phyloP scores from a whole-genome alignment of 2,329 filamentous ascomycete species.

The Aureobasidium sp. region DNA sequence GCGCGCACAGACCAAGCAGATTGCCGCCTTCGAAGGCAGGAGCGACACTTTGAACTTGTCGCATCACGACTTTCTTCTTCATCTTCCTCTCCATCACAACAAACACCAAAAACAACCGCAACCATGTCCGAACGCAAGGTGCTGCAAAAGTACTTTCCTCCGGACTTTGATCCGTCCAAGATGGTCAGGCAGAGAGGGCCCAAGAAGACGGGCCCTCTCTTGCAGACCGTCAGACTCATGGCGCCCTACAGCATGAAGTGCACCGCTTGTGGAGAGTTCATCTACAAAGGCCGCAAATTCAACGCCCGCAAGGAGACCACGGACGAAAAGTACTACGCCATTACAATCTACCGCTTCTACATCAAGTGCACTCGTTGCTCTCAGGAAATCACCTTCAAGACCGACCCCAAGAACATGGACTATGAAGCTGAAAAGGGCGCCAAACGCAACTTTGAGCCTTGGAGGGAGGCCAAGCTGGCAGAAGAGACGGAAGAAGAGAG shows the following conservation, averaged over 20 bases:
- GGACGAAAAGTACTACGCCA: conserved; percentile 80
- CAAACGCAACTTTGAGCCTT: conserved; percentile 87
- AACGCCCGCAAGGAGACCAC: conserved; percentile 91
- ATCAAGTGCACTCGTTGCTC: conserved; percentile 73
- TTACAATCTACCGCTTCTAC: conserved; percentile 84
- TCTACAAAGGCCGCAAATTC: conserved; percentile 67
- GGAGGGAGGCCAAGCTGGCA: conserved; percentile 59
- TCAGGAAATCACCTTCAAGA: conserved; percentile 84
- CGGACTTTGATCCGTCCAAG: conserved; percentile 84
- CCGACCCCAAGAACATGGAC: conserved; percentile 91
- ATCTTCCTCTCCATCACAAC: no score
- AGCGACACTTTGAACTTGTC: background rate
- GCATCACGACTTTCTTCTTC: background rate
- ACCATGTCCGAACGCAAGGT: conserved; percentile 83
- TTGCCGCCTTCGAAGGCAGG: background rate
- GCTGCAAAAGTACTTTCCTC: conserved; percentile 56
- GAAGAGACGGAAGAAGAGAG: conserved; percentile 83
- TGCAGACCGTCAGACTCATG: conserved; percentile 86
- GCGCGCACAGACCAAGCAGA: background rate
- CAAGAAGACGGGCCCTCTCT: conserved; percentile 63
- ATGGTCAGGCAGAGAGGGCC: conserved; percentile 59
- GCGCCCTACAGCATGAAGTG: conserved; percentile 78
- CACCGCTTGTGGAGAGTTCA: conserved; percentile 64
- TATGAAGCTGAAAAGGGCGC: conserved; percentile 76
- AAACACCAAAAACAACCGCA: conserved; percentile 15